phyloP scores from a whole-genome alignment of 2,329 filamentous ascomycete species.

The Cladophialophora bantiana region DNA sequence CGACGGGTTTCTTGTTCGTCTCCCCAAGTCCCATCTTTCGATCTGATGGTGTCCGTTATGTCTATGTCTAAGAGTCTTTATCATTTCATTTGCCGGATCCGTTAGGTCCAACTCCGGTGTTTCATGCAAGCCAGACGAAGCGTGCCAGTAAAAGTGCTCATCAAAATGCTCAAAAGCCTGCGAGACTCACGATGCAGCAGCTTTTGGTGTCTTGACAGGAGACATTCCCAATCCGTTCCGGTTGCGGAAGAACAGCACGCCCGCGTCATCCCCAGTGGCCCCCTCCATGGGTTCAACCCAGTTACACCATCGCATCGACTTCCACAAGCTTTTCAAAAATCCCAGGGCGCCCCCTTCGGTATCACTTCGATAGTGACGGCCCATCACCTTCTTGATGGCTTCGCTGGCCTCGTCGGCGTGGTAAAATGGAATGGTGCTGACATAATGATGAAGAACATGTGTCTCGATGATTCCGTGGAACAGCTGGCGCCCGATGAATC shows the following conservation, averaged over 20 bases:
- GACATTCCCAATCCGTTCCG: constrained; percentile 79
- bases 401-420: constrained; percentile 93
- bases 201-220: constrained; percentile 44
- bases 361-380: constrained; percentile 89
- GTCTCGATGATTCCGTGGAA: constrained; percentile 98
- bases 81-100: background rate
- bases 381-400: constrained; percentile 94
- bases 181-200: constrained; percentile 20
- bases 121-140: constrained; percentile 9
- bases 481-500: constrained; percentile 88
- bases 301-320: constrained; percentile 83
- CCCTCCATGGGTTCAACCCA: constrained; percentile 94
- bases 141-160: constrained; percentile 3
- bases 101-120: background rate
- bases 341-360: constrained; percentile 76
- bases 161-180: constrained; percentile 1
- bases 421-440: constrained; percentile 96
- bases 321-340: constrained; percentile 85
- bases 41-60: background rate
- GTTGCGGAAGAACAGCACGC: constrained; percentile 95
- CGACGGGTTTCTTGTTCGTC: background rate
- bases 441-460: constrained; percentile 96
- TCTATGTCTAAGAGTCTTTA: constrained; percentile 8
- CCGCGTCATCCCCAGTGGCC: constrained; percentile 79
- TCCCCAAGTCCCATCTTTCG: background rate